phyloP scores from a whole-genome alignment of 345 rosid species.

The Eucalyptus leucophloia region DNA sequence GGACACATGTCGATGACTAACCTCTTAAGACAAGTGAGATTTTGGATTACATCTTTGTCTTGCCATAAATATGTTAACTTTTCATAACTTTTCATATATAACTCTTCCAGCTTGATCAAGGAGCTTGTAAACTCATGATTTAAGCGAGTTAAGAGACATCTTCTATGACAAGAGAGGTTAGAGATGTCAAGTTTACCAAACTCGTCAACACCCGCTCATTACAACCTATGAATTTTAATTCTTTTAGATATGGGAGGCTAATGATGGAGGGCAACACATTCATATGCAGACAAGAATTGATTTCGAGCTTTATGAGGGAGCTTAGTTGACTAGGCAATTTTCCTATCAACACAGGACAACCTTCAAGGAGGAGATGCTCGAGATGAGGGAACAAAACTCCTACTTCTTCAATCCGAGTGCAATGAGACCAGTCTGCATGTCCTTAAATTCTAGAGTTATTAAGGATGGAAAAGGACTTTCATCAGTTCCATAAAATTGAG shows the following conservation, averaged over 20 bases:
- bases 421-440: neutral
- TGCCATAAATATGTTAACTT: neutral
- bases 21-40: neutral
- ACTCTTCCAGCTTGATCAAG: neutral
- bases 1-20: fast-evolving
- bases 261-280: neutral
- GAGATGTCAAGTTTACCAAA: neutral
- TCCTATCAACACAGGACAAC: neutral
- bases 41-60: neutral
- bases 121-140: neutral
- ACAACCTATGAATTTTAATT: neutral
- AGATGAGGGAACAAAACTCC: neutral
- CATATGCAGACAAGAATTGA: fast-evolving
- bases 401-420: neutral
- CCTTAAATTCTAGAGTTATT: too few species aligned
- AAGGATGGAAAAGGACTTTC: too few species aligned
- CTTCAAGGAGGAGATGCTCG: neutral
- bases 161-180: neutral
- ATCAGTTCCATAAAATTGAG: too few species aligned
- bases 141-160: neutral
- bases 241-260: neutral
- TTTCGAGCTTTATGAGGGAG: neutral
- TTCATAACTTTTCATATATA: neutral
- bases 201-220: neutral
- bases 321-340: neutral